Conservation (phyloP, 345 rosid species). For the Lagerstroemia speciosa region DNA sequence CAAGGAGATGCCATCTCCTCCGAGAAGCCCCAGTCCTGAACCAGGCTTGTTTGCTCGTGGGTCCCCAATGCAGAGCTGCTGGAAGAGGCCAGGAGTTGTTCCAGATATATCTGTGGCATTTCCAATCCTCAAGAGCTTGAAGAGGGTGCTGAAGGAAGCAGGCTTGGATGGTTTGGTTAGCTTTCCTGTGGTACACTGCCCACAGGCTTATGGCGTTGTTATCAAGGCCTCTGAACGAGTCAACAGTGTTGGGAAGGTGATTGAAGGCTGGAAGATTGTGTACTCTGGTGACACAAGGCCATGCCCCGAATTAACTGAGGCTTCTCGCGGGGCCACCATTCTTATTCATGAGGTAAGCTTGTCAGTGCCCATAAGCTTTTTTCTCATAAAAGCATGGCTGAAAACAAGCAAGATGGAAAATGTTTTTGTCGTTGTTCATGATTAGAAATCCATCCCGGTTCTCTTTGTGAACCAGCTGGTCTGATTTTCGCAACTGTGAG, state of each 20-base stretch:
- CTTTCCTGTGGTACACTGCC: constrained; percentile 92
- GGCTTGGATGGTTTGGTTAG: constrained; percentile 65
- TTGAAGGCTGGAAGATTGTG: constrained; percentile 91
- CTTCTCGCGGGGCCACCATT: constrained; percentile 68
- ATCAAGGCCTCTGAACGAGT: constrained; percentile 64
- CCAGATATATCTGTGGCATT: constrained; percentile 32
- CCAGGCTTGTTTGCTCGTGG: constrained; percentile 52
- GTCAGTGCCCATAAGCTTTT: not conserved
- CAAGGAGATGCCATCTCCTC: constrained; percentile 5
- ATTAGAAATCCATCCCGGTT: not conserved
- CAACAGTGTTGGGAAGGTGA: constrained; percentile 51
- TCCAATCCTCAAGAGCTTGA: constrained; percentile 41
- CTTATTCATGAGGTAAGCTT: constrained; percentile 82
- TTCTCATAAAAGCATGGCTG: not conserved
- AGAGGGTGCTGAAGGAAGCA: constrained; percentile 46
- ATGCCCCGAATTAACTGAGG: constrained; percentile 60
- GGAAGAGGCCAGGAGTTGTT: constrained; percentile 43
- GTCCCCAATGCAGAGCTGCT: constrained; percentile 66
- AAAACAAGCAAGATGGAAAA: not conserved
- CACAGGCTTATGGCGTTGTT: constrained; percentile 73
- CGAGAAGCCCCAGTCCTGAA: constrained; percentile 20
- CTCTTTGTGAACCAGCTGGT: not conserved
- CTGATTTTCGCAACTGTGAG: not conserved
- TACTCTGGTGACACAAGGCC: constrained; percentile 98
- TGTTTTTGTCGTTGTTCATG: not conserved